Conservation (phyloP, 1,139 yeast species). For the Arxiozyma bovina region DNA sequence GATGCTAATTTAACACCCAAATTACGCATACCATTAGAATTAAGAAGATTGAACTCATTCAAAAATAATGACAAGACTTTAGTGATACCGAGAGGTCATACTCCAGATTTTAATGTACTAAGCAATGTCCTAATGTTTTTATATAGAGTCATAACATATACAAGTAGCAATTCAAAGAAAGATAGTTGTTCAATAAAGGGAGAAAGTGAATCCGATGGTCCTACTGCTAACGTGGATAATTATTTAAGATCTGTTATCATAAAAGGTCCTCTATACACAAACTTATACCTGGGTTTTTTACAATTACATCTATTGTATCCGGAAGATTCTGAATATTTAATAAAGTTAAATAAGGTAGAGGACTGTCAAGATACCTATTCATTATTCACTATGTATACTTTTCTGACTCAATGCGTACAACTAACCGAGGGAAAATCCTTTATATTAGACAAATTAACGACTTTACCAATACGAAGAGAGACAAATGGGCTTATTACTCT, state of each 20-base stretch:
- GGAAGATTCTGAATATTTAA: background rate
- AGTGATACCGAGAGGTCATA: slow-evolving; percentile 10
- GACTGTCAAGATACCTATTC: slow-evolving; percentile 51
- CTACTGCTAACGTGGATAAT: slow-evolving; percentile 3
- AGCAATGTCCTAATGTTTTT: slow-evolving; percentile 9
- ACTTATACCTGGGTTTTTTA: slow-evolving; percentile 50
- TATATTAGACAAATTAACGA: slow-evolving; percentile 41
- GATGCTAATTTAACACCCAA: slow-evolving; percentile 52
- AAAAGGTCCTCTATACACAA: slow-evolving; percentile 68
- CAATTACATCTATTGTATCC: slow-evolving; percentile 33
- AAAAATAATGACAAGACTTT: slow-evolving; percentile 20
- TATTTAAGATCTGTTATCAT: slow-evolving; percentile 45
- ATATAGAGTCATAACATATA: slow-evolving; percentile 8
- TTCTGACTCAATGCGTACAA: slow-evolving; percentile 40
- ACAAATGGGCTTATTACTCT: slow-evolving; percentile 62
- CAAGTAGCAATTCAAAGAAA: background rate
- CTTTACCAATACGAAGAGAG: slow-evolving; percentile 47
- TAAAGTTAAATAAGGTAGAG: slow-evolving; percentile 30
- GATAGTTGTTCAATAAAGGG: background rate
- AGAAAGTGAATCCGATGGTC: background rate
- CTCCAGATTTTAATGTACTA: slow-evolving; percentile 10
- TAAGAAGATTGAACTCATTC: slow-evolving; percentile 47
- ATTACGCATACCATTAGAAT: slow-evolving; percentile 58
- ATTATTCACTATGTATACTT: slow-evolving; percentile 46
- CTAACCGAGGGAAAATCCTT: slow-evolving; percentile 37